Conservation (phyloP, 2,329 filamentous ascomycete species). For the Thielaviopsis punctulata region DNA sequence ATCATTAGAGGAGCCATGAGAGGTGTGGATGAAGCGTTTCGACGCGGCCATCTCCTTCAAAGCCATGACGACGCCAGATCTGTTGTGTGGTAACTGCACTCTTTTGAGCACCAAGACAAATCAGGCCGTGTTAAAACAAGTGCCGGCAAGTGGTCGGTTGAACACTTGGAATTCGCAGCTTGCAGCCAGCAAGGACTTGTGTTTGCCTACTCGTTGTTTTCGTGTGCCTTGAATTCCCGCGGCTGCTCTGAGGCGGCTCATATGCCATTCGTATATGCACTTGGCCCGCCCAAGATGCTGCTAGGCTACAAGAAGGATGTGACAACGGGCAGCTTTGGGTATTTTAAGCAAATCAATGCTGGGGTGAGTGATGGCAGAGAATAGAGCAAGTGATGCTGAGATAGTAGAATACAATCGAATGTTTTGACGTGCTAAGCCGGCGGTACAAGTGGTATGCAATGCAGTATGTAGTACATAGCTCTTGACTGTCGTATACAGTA, state of each 20-base stretch:
- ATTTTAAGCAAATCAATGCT: slow-evolving; percentile 8
- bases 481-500: no score
- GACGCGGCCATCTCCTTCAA: neutral
- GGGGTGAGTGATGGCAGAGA: neutral
- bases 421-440: no score
- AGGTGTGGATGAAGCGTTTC: slow-evolving; percentile 4
- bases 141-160: slow-evolving; percentile 1
- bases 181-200: slow-evolving; percentile 10
- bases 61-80: no score
- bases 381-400: no score
- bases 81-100: no score
- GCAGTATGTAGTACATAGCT: no score
- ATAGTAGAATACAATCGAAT: neutral
- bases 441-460: no score
- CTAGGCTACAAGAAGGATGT: slow-evolving; percentile 8
- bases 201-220: slow-evolving; percentile 11
- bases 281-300: slow-evolving; percentile 12
- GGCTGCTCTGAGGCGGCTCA: slow-evolving; percentile 5
- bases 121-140: neutral
- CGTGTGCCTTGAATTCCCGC: slow-evolving; percentile 4
- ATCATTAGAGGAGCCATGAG: slow-evolving; percentile 6
- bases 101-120: neutral
- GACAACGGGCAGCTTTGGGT: slow-evolving; percentile 5
- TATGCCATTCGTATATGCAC: slow-evolving; percentile 11
- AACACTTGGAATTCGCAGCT: neutral